Percentiles rank a stretch among this genome's conserved stretches.
These are phyloP conservation scores for Penicillium fuscoglaucum DNA, from an alignment of 2,329 filamentous ascomycete genomes.

Conservation along the genomic window DNA sequence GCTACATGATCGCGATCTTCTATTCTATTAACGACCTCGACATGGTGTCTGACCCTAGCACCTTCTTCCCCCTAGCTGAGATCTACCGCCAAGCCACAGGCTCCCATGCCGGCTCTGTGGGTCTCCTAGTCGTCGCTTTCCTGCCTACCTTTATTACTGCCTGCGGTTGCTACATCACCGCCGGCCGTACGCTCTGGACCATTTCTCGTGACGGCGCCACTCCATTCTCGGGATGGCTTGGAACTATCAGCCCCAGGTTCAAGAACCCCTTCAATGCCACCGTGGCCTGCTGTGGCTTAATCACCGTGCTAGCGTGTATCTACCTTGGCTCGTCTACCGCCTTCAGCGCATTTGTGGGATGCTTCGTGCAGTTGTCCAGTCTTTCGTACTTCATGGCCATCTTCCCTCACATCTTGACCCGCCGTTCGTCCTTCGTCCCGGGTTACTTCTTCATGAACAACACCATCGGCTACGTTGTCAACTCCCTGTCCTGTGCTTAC, in stretches of 20 bases:
- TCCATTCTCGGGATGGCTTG: slow-evolving; percentile 56
- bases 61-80: slow-evolving; percentile 51
- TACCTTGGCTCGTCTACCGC: slow-evolving; percentile 57
- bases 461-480: slow-evolving; percentile 52
- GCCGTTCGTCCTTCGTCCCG: slow-evolving; percentile 52
- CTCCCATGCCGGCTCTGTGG: slow-evolving; percentile 54
- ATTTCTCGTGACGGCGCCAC: slow-evolving; percentile 61
- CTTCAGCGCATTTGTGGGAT: slow-evolving; percentile 59
- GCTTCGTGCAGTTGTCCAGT: slow-evolving; percentile 58
- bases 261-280: slow-evolving; percentile 62
- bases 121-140: slow-evolving; percentile 59
- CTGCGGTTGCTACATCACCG: slow-evolving; percentile 59
- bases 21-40: slow-evolving; percentile 50
- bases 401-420: slow-evolving; percentile 52
- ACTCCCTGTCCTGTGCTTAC: slow-evolving; percentile 52
- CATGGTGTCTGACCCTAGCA: slow-evolving; percentile 16
- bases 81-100: slow-evolving; percentile 53
- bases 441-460: slow-evolving; percentile 58
- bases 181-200: slow-evolving; percentile 62
- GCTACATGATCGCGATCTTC: slow-evolving; percentile 53
- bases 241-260: slow-evolving; percentile 54
- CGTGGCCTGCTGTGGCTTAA: slow-evolving; percentile 54
- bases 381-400: slow-evolving; percentile 58
- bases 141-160: slow-evolving; percentile 56
- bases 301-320: slow-evolving; percentile 58